Conservation (phyloP, 1,284 basidiomycete species). For the Crucibulum cyathiforme region DNA sequence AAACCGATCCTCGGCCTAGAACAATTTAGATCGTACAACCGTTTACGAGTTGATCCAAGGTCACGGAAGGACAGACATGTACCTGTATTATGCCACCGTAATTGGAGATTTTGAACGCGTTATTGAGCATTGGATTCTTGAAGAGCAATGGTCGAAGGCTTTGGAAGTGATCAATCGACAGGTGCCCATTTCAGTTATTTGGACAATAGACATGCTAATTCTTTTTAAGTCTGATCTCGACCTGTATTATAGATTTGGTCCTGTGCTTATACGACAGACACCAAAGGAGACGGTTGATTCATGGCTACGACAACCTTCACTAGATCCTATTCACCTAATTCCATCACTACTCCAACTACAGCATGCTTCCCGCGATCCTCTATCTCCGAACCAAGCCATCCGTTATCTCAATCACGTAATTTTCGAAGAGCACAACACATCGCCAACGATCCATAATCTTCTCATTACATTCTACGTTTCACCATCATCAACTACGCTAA, state of each 20-base stretch:
- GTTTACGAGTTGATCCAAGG: conserved; percentile 93
- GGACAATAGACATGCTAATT: conserved; percentile 8
- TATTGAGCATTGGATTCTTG: conserved; percentile 91
- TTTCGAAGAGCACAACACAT: conserved; percentile 79
- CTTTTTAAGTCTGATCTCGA: conserved; percentile 72
- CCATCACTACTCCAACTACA: conserved; percentile 89
- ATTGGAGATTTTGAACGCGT: conserved; percentile 87
- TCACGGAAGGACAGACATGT: conserved; percentile 93
- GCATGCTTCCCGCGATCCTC: conserved; percentile 69
- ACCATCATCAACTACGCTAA: conserved; percentile 39
- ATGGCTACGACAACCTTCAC: conserved; percentile 82
- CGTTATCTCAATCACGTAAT: conserved; percentile 88
- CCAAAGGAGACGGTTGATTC: conserved; percentile 91
- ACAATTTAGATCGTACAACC: conserved; percentile 83
- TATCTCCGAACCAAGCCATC: conserved; percentile 83
- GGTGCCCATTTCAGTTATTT: conserved; percentile 49
- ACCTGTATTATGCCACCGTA: conserved; percentile 86
- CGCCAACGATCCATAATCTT: conserved; percentile 92
- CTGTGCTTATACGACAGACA: conserved; percentile 85
- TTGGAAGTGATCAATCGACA: conserved; percentile 88
- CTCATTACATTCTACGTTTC: conserved; percentile 87
- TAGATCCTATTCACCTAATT: conserved; percentile 87
- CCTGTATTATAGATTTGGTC: conserved; percentile 92
- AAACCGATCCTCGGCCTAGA: conserved; percentile 45
- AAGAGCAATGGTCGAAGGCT: conserved; percentile 92